phyloP scores from a whole-genome alignment of 768 basidiomycete species.

The Tulasnella sp. region DNA sequence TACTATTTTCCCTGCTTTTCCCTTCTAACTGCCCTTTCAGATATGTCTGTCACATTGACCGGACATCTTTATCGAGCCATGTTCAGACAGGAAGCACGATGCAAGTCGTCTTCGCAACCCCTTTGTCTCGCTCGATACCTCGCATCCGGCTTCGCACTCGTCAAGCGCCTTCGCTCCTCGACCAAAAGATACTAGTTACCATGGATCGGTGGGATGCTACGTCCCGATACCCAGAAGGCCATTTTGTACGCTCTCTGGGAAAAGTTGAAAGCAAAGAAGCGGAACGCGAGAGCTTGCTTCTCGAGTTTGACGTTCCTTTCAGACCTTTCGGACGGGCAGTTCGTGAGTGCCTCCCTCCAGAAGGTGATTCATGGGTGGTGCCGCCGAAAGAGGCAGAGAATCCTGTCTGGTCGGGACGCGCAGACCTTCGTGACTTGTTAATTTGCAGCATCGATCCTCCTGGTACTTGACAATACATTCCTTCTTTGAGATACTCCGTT shows the following conservation, averaged over 20 bases:
- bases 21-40: conserved; percentile 40
- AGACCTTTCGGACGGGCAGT: conserved; percentile 95
- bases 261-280: conserved; percentile 92
- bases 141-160: conserved; percentile 92
- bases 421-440: conserved; percentile 78
- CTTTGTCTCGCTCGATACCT: conserved; percentile 85
- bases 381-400: conserved; percentile 60
- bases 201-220: conserved; percentile 88
- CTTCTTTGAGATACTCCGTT: neutral
- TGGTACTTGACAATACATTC: conserved; percentile 43
- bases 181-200: conserved; percentile 93
- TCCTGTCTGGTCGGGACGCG: conserved; percentile 70
- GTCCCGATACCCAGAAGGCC: conserved; percentile 92
- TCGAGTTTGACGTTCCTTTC: conserved; percentile 96
- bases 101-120: conserved; percentile 92
- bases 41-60: conserved; percentile 93
- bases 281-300: conserved; percentile 85
- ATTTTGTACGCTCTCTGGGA: conserved; percentile 90
- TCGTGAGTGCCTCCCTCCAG: conserved; percentile 77
- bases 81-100: conserved; percentile 73
- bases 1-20: conserved; percentile 14
- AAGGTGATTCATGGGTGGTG: conserved; percentile 92
- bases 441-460: conserved; percentile 98
- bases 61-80: conserved; percentile 75
- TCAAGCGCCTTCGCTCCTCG: conserved; percentile 81